A percentile compares a stretch with the other conserved stretches of the same genome.
Conservation (phyloP, 768 basidiomycete genomes). For the Lyophyllum shimeji region DNA sequence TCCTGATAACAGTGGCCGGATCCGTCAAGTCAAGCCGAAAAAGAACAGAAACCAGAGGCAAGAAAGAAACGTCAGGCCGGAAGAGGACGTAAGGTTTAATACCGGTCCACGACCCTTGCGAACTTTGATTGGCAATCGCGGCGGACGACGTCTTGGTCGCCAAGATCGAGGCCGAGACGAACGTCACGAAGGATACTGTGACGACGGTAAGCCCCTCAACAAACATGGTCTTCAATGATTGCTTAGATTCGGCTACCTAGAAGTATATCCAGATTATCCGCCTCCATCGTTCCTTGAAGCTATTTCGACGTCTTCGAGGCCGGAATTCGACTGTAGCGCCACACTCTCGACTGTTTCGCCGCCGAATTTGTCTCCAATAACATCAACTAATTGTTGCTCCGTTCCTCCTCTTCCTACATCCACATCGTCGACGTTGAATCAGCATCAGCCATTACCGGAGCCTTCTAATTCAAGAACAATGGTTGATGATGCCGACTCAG, state of each 20-base stretch:
- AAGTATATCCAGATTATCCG: conserved; percentile 60
- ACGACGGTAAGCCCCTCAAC: conserved; percentile 21
- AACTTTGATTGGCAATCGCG: conserved; percentile 23
- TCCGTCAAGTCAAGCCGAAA: conserved; percentile 46
- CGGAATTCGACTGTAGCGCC: conserved; percentile 35
- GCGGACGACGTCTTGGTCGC: conserved; percentile 26
- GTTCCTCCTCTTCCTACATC: conserved; percentile 10
- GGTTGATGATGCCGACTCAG: conserved; percentile 9
- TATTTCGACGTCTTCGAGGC: conserved; percentile 44
- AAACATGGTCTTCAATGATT: background rate
- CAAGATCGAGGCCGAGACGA: conserved; percentile 26
- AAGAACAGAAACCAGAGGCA: conserved; percentile 32
- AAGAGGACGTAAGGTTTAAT: conserved; percentile 48
- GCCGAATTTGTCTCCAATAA: conserved; percentile 11
- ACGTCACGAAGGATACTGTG: conserved; percentile 7
- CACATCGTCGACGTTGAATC: background rate
- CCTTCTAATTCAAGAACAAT: background rate
- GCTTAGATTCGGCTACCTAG: conserved; percentile 13
- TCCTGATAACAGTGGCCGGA: conserved; percentile 50
- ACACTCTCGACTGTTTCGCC: conserved; percentile 31
- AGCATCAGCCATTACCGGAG: background rate
- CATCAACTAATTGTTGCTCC: background rate
- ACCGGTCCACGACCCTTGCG: conserved; percentile 35
- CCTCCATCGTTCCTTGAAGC: conserved; percentile 80
- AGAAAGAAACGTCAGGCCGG: conserved; percentile 42